Evolutionary conservation across 1,284 basidiomycete genomes (phyloP).

Genomic region (Cutaneotrichosporon arboriforme): DNA sequence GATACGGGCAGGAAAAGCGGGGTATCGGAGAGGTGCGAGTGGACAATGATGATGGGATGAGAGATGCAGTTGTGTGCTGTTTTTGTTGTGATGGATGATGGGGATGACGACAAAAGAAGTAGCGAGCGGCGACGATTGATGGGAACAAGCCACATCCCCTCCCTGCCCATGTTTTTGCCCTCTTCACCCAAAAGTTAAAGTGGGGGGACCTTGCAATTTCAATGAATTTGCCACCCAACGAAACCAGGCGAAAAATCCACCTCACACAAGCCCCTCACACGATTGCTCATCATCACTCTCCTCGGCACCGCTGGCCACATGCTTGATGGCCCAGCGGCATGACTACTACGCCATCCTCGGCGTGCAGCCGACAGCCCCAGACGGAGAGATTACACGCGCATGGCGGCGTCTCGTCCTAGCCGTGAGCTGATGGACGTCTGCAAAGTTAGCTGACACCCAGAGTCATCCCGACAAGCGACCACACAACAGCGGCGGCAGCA

Average conservation of each 20-base stretch:
- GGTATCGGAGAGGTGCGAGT: not conserved
- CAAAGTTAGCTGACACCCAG: conserved; percentile 16
- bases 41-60: not conserved
- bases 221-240: conserved; percentile 10
- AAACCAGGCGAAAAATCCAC: not conserved
- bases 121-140: not conserved
- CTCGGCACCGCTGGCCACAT: no score
- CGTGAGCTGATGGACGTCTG: conserved; percentile 20
- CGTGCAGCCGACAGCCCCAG: conserved; percentile 26
- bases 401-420: conserved; percentile 41
- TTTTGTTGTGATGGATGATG: no score
- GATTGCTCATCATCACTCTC: no score
- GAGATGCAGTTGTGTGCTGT: no score
- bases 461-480: conserved; percentile 42
- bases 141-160: not conserved
- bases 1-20: no score
- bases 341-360: conserved; percentile 42
- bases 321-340: conserved; percentile 8
- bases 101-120: not conserved
- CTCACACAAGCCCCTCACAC: no score
- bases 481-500: no score
- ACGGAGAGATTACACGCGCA: conserved; percentile 34
- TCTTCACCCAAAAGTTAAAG: not conserved
- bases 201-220: not conserved
- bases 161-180: no score